Conservation (phyloP, 495 filamentous ascomycete genomes). For the Penicillium dipodomyicola region DNA sequence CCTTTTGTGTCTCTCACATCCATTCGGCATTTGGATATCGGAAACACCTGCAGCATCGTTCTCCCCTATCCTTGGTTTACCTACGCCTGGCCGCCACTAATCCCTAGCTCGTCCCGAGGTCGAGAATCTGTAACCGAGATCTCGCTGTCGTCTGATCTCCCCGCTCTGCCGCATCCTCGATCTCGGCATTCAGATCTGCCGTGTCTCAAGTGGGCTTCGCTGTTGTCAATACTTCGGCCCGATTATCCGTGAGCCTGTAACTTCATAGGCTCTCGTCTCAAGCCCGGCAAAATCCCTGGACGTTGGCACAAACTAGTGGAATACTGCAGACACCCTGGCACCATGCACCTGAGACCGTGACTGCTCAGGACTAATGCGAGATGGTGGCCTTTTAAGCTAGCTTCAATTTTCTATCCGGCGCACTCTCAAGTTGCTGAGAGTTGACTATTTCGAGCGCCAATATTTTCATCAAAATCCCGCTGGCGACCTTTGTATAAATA, state of each 20-base stretch:
- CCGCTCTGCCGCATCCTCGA: background rate
- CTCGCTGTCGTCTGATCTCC: conserved; percentile 2
- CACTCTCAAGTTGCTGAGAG: conserved; percentile 16
- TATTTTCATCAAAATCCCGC: background rate
- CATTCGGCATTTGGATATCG: background rate
- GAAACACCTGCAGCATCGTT: background rate
- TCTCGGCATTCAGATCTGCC: background rate
- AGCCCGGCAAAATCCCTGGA: conserved; percentile 13
- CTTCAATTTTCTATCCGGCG: conserved; percentile 17
- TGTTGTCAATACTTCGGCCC: conserved; percentile 12
- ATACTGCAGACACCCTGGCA: conserved; percentile 37
- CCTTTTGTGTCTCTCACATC: background rate
- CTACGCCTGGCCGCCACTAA: background rate
- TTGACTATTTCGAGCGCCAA: conserved; percentile 12
- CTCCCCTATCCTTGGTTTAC: background rate
- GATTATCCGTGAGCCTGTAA: conserved; percentile 18
- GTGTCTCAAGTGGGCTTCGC: conserved; percentile 1
- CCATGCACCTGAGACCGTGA: conserved; percentile 30
- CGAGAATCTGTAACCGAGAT: conserved; percentile 2
- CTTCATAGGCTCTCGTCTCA: conserved; percentile 9
- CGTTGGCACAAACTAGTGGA: conserved; percentile 28
- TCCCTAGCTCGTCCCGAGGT: background rate
- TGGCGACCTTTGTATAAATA: conserved; percentile 1
- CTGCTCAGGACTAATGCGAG: conserved; percentile 30
- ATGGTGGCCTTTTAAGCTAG: conserved; percentile 32